Percentiles rank a stretch among this genome's conserved stretches.
These are phyloP conservation scores for Yamadazyma kitorensis DNA, from an alignment of 805 yeast genomes.

Conservation along the genomic window DNA sequence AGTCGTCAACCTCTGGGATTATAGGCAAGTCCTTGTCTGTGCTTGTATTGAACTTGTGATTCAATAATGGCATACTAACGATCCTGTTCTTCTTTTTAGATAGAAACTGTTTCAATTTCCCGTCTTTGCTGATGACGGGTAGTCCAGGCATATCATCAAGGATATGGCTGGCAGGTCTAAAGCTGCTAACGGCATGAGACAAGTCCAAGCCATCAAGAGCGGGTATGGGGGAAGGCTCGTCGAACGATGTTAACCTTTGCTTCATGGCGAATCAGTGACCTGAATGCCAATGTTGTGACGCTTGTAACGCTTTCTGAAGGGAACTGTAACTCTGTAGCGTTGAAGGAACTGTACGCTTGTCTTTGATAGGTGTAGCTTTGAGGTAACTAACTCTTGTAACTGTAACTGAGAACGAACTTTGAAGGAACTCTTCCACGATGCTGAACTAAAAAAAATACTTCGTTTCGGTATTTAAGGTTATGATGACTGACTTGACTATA, in stretches of 20 bases:
- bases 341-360: too few relatives aligned
- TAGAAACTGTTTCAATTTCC: constrained; percentile 18
- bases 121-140: constrained; percentile 16
- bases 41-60: neutral
- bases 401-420: too few relatives aligned
- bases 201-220: constrained; percentile 23
- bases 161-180: constrained; percentile 23
- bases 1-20: too few relatives aligned
- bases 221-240: constrained; percentile 24
- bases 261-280: constrained; percentile 9
- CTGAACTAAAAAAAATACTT: too few relatives aligned
- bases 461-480: too few relatives aligned
- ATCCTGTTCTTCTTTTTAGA: constrained; percentile 8
- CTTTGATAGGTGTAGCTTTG: too few relatives aligned
- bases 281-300: neutral
- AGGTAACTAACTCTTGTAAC: too few relatives aligned
- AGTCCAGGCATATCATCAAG: constrained; percentile 27
- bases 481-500: too few relatives aligned
- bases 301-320: too few relatives aligned
- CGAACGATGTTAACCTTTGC: constrained; percentile 21
- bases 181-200: constrained; percentile 24
- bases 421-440: too few relatives aligned
- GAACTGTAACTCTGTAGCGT: too few relatives aligned
- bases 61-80: constrained; percentile 12
- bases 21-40: too few relatives aligned